phyloP scores from a whole-genome alignment of 352 stramenopile genomes.

The Globisporangium recalcitrans region DNA sequence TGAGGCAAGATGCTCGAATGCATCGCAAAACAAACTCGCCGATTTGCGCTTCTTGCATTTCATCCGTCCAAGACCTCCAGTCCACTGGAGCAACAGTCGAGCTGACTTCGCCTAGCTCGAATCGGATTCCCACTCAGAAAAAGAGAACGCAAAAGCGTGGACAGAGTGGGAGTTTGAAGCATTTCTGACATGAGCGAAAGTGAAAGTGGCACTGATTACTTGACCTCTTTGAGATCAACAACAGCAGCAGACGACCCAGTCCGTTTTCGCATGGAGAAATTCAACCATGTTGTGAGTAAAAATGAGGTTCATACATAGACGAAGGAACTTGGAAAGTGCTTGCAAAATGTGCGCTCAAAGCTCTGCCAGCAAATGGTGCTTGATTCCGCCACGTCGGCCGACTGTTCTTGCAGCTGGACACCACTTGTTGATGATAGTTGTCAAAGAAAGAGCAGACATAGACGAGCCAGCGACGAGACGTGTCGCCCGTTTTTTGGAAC shows the following conservation, averaged over 20 bases:
- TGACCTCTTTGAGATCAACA: neutral
- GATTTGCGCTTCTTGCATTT: neutral
- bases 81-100: too few relatives aligned
- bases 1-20: neutral
- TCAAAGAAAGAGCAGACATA: neutral
- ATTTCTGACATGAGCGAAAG: neutral
- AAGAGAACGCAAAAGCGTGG: neutral
- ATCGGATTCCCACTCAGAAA: neutral
- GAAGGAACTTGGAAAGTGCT: neutral
- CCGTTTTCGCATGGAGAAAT: neutral
- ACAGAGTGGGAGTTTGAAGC: neutral
- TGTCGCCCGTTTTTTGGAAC: neutral
- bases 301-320: neutral
- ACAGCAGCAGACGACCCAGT: neutral
- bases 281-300: neutral
- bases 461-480: neutral
- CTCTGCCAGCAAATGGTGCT: too few relatives aligned
- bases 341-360: neutral
- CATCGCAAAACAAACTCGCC: neutral
- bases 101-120: neutral
- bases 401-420: too few relatives aligned
- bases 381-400: neutral
- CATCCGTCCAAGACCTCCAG: neutral
- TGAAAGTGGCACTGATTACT: neutral
- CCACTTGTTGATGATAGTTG: neutral